Evolutionary conservation across 441 rosid genomes (phyloP).

Genomic region (Erodium trifolium): DNA sequence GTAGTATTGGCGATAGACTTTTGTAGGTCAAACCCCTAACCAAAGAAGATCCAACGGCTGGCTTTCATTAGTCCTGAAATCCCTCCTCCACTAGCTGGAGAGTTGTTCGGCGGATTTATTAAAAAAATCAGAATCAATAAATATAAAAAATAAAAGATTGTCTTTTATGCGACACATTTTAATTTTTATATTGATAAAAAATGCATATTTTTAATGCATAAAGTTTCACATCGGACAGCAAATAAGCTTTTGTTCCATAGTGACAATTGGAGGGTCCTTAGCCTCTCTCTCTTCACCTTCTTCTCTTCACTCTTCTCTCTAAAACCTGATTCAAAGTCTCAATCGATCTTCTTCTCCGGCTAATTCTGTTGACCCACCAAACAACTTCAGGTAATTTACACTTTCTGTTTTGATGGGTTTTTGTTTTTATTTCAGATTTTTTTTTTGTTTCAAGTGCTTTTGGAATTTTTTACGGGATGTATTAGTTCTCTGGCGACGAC

Average conservation of each 20-base stretch:
- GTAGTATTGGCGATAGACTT: neutral
- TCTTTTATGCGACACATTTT: neutral
- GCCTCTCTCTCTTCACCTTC: constrained; percentile 15
- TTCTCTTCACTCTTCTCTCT: constrained; percentile 17
- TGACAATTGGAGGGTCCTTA: constrained; percentile 69
- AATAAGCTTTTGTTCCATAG: constrained; percentile 38
- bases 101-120: neutral
- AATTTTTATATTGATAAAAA: constrained; percentile 7
- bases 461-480: neutral
- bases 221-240: constrained; percentile 46
- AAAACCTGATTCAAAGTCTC: constrained; percentile 9
- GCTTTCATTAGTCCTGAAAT: neutral
- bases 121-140: neutral
- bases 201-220: constrained; percentile 34
- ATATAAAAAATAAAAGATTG: neutral
- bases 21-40: neutral
- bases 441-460: neutral
- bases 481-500: neutral
- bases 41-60: neutral
- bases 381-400: constrained; percentile 20
- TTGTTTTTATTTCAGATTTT: neutral
- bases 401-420: neutral
- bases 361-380: constrained; percentile 11
- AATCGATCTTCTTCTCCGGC: constrained; percentile 23
- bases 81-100: neutral